Evolutionary conservation across 1,284 basidiomycete genomes (phyloP).

Genomic region (Puccinia hordei): DNA sequence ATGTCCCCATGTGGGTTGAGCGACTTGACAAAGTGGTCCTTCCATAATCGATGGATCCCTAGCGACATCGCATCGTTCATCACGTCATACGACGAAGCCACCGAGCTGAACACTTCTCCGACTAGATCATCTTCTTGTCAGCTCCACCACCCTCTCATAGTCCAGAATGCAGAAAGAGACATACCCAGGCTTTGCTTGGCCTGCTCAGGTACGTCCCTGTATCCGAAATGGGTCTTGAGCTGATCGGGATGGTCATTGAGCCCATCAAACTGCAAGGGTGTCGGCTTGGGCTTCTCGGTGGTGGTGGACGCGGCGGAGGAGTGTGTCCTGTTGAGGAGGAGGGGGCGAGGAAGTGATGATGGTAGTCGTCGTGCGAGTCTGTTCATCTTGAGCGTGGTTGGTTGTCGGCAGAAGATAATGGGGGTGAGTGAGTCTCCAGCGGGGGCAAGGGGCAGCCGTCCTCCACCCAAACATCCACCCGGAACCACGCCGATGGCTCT

Average conservation of each 20-base stretch:
- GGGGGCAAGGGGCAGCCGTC: not conserved
- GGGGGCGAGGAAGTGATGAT: not conserved
- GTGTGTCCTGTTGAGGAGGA: not conserved
- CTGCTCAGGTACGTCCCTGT: constrained; percentile 77
- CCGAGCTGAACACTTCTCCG: constrained; percentile 89
- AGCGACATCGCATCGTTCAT: constrained; percentile 99
- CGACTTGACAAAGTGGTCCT: constrained; percentile 81
- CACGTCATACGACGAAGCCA: constrained; percentile 91
- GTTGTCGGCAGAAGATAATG: not conserved
- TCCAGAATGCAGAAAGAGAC: constrained; percentile 50
- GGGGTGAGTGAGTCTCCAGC: not conserved
- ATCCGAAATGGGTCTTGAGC: constrained; percentile 83
- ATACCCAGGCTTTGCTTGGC: constrained; percentile 66
- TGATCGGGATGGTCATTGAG: constrained; percentile 15
- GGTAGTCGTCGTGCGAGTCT: not conserved
- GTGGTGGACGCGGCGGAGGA: not conserved
- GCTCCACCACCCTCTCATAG: too few relatives aligned
- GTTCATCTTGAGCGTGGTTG: not conserved
- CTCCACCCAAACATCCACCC: not conserved
- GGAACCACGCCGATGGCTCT: constrained; percentile 12
- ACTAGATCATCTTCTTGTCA: constrained; percentile 62
- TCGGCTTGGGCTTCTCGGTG: not conserved
- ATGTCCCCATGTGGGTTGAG: constrained; percentile 70
- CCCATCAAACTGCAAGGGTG: not conserved
- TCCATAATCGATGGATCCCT: constrained; percentile 96